phyloP scores from a whole-genome alignment of 2,329 filamentous ascomycete genomes.

The Aureobasidium sp. region DNA sequence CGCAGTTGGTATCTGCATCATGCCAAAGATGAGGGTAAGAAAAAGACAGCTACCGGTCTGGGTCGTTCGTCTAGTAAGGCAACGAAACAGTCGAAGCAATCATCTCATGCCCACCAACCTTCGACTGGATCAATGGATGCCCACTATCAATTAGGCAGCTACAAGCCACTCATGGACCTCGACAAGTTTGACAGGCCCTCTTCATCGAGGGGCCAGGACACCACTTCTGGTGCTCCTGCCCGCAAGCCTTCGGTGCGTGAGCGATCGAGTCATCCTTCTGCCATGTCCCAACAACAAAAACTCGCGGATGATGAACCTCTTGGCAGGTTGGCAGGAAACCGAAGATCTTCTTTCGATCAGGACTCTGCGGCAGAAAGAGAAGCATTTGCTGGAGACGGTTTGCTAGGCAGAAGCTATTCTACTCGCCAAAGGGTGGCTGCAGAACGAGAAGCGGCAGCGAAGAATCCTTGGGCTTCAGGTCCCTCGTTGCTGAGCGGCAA shows the following conservation, averaged over 20 bases:
- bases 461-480: conserved; percentile 48
- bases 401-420: conserved; percentile 46
- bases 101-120: conserved; percentile 15
- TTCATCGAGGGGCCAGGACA: conserved; percentile 24
- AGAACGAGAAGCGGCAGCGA: conserved; percentile 31
- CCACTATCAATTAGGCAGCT: conserved; percentile 58
- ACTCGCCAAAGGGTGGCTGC: conserved; percentile 36
- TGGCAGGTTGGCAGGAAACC: conserved; percentile 23
- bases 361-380: conserved; percentile 18
- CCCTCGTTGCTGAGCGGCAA: conserved; percentile 49
- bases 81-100: conserved; percentile 8
- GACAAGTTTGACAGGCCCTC: conserved; percentile 47
- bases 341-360: conserved; percentile 20
- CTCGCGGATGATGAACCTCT: conserved; percentile 31
- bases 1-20: conserved; percentile 87
- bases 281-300: conserved; percentile 22
- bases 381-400: conserved; percentile 39
- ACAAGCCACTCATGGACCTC: conserved; percentile 61
- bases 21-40: conserved; percentile 53
- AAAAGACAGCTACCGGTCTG: conserved; percentile 20
- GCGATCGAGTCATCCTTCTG: conserved; percentile 32
- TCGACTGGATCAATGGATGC: conserved; percentile 36
- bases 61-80: conserved; percentile 11
- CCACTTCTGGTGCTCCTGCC: conserved; percentile 9
- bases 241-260: conserved; percentile 33